Percentiles rank a stretch among this genome's conserved stretches.
Evolutionary conservation across 192 early-diverging fungal genomes (phyloP).

Genomic region (Umbelopsis sp.): DNA sequence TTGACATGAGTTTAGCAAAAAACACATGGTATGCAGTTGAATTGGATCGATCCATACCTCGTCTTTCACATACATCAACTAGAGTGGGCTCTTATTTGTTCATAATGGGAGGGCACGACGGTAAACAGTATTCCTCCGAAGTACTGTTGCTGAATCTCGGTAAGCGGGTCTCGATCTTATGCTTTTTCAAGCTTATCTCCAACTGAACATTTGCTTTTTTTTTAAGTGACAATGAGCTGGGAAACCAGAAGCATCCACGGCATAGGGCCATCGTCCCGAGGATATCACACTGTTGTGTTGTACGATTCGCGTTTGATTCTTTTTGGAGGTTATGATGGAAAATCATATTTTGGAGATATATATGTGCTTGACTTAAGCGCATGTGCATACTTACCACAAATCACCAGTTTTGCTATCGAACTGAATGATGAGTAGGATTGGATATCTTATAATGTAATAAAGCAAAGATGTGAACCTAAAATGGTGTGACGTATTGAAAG

Average conservation of each 20-base stretch:
- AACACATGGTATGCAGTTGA: slow-evolving; percentile 65
- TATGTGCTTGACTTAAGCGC: slow-evolving; percentile 79
- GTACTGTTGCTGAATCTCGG: slow-evolving; percentile 79
- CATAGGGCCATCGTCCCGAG: slow-evolving; percentile 63
- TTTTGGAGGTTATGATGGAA: slow-evolving; percentile 86
- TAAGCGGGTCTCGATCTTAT: slow-evolving; percentile 29
- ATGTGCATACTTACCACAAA: slow-evolving; percentile 86
- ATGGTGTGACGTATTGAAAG: no score
- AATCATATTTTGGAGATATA: slow-evolving; percentile 79
- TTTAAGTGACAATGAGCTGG: slow-evolving; percentile 76
- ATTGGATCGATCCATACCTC: slow-evolving; percentile 62
- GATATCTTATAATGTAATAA: no score
- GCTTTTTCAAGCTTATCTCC: no score
- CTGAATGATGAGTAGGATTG: neutral
- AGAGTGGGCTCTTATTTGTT: slow-evolving; percentile 87
- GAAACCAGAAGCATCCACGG: slow-evolving; percentile 74
- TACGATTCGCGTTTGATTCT: slow-evolving; percentile 79
- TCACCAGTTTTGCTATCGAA: slow-evolving; percentile 65
- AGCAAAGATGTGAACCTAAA: no score
- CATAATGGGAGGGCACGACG: slow-evolving; percentile 88
- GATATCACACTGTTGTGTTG: slow-evolving; percentile 79
- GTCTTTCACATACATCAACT: slow-evolving; percentile 80
- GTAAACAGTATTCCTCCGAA: slow-evolving; percentile 74
- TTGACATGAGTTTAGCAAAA: slow-evolving; percentile 3
- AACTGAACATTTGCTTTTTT: neutral